Base-by-base conservation (phyloP, 352 stramenopile genomes). In the Pythium rhizo-oryzae region DNA sequence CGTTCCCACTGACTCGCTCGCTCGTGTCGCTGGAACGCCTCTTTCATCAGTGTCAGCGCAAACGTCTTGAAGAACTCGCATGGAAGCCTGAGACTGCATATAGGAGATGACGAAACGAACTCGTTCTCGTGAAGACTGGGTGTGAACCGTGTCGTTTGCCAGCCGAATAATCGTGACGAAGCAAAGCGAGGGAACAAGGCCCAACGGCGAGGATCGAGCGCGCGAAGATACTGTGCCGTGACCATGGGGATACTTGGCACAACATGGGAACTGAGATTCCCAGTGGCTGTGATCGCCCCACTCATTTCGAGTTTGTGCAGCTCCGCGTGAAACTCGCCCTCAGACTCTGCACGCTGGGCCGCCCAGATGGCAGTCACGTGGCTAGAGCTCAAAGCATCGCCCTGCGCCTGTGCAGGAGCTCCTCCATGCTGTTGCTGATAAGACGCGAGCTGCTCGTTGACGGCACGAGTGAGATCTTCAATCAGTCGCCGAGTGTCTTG, bases 161-260 rank as follows among this genome's bases (percentile, higher is more conserved):
- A 86, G 23, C 79, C 79, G 67, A 82, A 86, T 55, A 86, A 67
- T 62, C 81, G 75, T 18, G 74, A 63, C 49, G 73, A 50, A 6
- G 74, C 58, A 56, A 82, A 46, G 55, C 82, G 73, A 51, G 79
- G 79, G 62, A 81, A 86, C 16, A 86, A n/a, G 8, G 76, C 79
- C 79, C 79, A 86, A 15, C 60, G 74, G 1, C 39, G 51, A 8
- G 79, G 76, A 47, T 86, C 72, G 18, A 84, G 41, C 3, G 53
- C 59, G 19, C 72, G 69, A 24, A 84, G 61, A 24, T 77, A 76
- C 8, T 82, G 62, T n/a, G 74, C 79, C 12, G 76, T 72, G n/a
- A 65, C 4, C 23, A 30, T 49, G 21, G 43, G 28, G 47, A 16
- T 56, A 19, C 37, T 49, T 19, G 18, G 55, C 25, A 15, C 13